Conservation (phyloP, 805 yeast genomes). For the Candida nitratophila region DNA sequence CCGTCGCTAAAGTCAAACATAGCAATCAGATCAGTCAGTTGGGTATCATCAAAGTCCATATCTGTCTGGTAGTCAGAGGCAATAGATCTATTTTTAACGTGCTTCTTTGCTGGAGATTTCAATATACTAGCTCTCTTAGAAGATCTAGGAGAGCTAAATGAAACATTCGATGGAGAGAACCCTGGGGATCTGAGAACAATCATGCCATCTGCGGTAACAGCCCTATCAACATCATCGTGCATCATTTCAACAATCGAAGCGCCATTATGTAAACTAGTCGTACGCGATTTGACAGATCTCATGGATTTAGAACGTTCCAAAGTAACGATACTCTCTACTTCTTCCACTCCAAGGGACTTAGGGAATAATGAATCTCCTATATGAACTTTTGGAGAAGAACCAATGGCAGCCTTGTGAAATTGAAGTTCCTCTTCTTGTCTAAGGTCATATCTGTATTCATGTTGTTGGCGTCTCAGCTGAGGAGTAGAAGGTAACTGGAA, state of each 20-base stretch:
- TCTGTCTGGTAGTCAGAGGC: background rate
- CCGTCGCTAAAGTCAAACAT: constrained; percentile 23
- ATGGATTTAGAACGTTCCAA: constrained; percentile 59
- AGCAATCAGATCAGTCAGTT: constrained; percentile 21
- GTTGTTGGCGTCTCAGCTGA: background rate
- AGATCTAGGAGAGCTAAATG: constrained; percentile 4
- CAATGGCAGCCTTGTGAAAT: background rate
- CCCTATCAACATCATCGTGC: constrained; percentile 10
- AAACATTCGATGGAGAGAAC: background rate
- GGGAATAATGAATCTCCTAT: constrained; percentile 65
- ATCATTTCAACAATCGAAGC: background rate
- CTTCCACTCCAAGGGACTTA: constrained; percentile 55
- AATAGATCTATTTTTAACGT: background rate
- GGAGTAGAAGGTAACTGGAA: constrained; percentile 1
- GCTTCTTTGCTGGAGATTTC: constrained; percentile 1
- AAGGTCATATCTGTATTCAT: background rate
- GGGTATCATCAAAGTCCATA: constrained; percentile 7
- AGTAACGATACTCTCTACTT: constrained; percentile 68
- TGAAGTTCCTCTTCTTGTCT: background rate
- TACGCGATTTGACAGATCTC: constrained; percentile 34
- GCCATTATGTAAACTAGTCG: constrained; percentile 3
- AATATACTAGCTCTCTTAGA: background rate
- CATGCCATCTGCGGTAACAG: constrained; percentile 35
- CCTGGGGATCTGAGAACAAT: constrained; percentile 29
- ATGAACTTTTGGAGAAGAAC: constrained; percentile 20